These are phyloP conservation scores for Neofusicoccum kwambonambiense DNA, from an alignment of 2,329 filamentous ascomycete genomes.

Conservation along the genomic window DNA sequence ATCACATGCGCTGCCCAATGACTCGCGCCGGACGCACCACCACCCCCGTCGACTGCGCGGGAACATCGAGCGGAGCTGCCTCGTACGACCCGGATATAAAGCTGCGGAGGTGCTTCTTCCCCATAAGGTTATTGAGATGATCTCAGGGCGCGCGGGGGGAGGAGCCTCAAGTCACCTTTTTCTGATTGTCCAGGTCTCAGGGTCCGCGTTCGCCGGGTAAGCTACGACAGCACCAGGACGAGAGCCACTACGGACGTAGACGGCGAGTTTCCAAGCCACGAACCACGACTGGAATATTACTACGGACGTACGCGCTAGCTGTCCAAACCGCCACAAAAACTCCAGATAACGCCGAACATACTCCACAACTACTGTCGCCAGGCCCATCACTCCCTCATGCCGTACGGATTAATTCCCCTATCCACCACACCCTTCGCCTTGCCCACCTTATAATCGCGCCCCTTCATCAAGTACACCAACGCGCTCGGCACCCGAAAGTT, in stretches of 20 bases:
- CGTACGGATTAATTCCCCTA: slow-evolving; percentile 27
- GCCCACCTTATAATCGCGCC: slow-evolving; percentile 35
- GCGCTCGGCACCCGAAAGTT: slow-evolving; percentile 34
- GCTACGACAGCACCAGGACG: background rate
- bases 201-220: background rate
- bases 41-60: background rate
- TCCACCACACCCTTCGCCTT: slow-evolving; percentile 25
- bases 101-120: background rate
- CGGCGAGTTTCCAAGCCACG: too few species aligned
- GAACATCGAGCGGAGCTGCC: background rate
- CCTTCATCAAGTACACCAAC: slow-evolving; percentile 35
- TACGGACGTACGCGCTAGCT: background rate
- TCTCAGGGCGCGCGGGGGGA: background rate
- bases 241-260: too few species aligned
- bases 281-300: background rate
- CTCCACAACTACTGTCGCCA: background rate
- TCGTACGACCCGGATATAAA: background rate
- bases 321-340: background rate
- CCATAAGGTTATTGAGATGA: background rate
- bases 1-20: slow-evolving; percentile 8
- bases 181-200: background rate
- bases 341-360: background rate
- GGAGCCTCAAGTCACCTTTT: background rate
- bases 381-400: slow-evolving; percentile 1
- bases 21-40: slow-evolving; percentile 4